Base-by-base conservation (phyloP, 1,139 yeast genomes). In the Suhomyces taliae region DNA sequence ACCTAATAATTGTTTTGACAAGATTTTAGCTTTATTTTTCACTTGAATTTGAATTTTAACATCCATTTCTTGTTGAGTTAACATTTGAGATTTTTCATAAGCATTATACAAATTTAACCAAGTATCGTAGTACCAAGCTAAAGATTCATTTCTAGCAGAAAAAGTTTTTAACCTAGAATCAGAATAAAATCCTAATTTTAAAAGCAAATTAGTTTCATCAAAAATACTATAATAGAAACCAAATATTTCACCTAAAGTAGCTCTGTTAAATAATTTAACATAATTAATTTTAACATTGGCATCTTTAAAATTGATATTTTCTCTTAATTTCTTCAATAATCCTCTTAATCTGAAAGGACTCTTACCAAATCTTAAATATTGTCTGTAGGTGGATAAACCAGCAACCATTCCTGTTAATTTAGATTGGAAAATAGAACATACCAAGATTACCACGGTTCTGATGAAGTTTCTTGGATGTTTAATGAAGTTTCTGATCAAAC, bases 351-450 rank as follows among this genome's bases (percentile, higher is more conserved):
- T 70, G 62, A 85, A 83, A 2, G 90, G 90, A 11, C 88, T 76
- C 46, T 83, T 82, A 38, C 93, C 93, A 53, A 85, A 85, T 56
- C 95, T 72, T 51, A 86, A 67, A 50, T 83, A 75, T 59, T 85
- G 90, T 62, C 95, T 74, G 62, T 83, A 87, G 34, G 78, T 69
- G 7, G 83, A 75, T 40, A 86, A 65, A 27, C 82, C 82, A 15
- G 64, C 64, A 9, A 81, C 78, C 49, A 82, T 62, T 3, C 79
- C 82, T 9, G 61, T 40, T 65, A 72, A 60, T 64, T 77, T 56
- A 56, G 66, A 52, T 65, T 74, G 56, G 65, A 74, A 62, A 37
- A 65, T 49, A 40, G 69, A 59, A 55, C 68, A 59, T 37, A 60
- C 44, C 47, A 72, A 51, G 39, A 73, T 67, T 42, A 65, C 54